Evolutionary conservation across 805 yeast genomes (phyloP).

Genomic region (Spencermartinsiella europaea): DNA sequence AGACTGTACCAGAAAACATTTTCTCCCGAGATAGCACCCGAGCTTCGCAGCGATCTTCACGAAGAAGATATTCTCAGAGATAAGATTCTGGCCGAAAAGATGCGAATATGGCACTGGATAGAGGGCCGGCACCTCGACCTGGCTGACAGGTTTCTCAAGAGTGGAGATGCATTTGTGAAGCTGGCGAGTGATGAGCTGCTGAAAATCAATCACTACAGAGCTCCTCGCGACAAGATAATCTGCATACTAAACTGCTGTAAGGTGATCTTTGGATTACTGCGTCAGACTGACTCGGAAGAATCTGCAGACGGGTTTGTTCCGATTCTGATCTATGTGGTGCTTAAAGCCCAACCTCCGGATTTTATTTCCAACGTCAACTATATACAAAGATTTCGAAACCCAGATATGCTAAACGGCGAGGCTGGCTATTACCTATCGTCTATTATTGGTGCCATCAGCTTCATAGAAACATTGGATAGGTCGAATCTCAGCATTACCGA

Average conservation of each 20-base stretch:
- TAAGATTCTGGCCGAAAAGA: constrained; percentile 42
- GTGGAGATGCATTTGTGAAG: constrained; percentile 49
- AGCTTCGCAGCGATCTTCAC: constrained; percentile 49
- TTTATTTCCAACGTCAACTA: constrained; percentile 77
- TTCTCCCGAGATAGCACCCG: constrained; percentile 61
- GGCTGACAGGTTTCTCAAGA: constrained; percentile 43
- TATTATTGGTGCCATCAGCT: constrained; percentile 82
- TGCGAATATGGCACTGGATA: constrained; percentile 66
- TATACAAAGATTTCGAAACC: constrained; percentile 77
- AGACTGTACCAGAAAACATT: constrained; percentile 72
- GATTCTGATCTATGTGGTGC: constrained; percentile 67
- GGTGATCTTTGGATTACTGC: constrained; percentile 80
- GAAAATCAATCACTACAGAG: constrained; percentile 76
- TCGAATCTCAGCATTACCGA: constrained; percentile 57
- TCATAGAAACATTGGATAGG: constrained; percentile 56
- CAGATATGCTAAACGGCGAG: constrained; percentile 76
- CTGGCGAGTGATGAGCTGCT: constrained; percentile 70
- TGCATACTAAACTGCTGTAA: constrained; percentile 90
- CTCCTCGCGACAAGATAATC: constrained; percentile 92
- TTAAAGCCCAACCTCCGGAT: constrained; percentile 59
- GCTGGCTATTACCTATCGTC: constrained; percentile 87
- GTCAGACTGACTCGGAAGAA: constrained; percentile 60
- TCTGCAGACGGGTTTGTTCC: constrained; percentile 97
- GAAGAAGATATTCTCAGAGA: constrained; percentile 62
- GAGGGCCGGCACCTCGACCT: constrained; percentile 75